phyloP scores from a whole-genome alignment of 495 filamentous ascomycete genomes.

The Lasiosphaeriaceae sp. region DNA sequence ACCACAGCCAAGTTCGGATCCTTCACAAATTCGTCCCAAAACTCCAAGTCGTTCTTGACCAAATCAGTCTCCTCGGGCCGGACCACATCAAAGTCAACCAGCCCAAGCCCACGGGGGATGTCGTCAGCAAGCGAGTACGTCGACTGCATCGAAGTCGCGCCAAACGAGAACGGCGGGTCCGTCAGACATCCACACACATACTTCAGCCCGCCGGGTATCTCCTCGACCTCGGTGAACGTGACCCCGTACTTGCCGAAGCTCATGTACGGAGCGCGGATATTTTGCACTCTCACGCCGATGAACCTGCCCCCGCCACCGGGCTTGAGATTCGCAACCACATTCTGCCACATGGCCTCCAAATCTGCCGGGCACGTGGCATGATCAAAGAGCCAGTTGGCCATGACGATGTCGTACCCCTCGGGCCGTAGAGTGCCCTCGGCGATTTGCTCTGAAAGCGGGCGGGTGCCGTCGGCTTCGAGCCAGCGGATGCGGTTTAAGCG shows the following conservation, averaged over 20 bases:
- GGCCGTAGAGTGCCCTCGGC: neutral
- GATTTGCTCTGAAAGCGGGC: constrained; percentile 17
- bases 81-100: constrained; percentile 18
- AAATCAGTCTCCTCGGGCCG: constrained; percentile 14
- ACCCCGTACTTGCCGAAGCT: constrained; percentile 21
- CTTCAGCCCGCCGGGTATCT: constrained; percentile 21
- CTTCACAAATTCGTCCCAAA: constrained; percentile 24
- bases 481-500: constrained; percentile 10
- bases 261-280: constrained; percentile 7
- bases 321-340: constrained; percentile 23
- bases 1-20: constrained; percentile 19
- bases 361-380: constrained; percentile 18
- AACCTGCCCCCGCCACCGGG: constrained; percentile 28
- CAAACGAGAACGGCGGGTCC: constrained; percentile 16
- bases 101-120: constrained; percentile 10
- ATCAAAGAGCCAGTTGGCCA: constrained; percentile 29
- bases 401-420: constrained; percentile 29
- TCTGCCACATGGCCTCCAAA: constrained; percentile 30
- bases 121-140: constrained; percentile 14
- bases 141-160: constrained; percentile 4
- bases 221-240: constrained; percentile 5
- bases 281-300: constrained; percentile 16
- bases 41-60: constrained; percentile 20
- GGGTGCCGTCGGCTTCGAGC: constrained; percentile 19
- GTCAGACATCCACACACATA: constrained; percentile 4